phyloP scores from a whole-genome alignment of 805 yeast genomes.

The fission yeast (Schizosaccharomyces pombe) region DNA sequence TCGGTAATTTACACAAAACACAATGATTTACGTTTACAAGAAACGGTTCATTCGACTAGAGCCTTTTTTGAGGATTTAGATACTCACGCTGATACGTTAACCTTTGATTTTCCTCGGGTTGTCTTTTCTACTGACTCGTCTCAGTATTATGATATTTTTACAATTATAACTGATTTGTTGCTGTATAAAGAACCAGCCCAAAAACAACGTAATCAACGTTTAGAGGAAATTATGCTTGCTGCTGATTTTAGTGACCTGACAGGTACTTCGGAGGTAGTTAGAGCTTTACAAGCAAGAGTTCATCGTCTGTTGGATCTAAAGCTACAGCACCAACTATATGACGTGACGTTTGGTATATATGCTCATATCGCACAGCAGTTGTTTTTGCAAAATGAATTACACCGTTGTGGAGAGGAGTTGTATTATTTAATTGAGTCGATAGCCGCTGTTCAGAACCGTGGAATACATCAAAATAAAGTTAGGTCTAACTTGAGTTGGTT shows the following conservation, averaged over 20 bases:
- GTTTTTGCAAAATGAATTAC: conserved; percentile 8
- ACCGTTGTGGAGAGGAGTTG: conserved; percentile 18
- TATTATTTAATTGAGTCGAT: conserved; percentile 25
- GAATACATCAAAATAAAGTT: conserved; percentile 12
- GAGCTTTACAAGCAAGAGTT: conserved; percentile 26
- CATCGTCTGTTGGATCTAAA: conserved; percentile 21
- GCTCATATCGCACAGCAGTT: conserved; percentile 16
- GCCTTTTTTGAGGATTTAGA: conserved; percentile 7
- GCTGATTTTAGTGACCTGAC: conserved; percentile 42
- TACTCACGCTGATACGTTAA: conserved; percentile 21
- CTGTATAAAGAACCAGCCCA: conserved; percentile 53
- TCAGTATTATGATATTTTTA: conserved; percentile 46
- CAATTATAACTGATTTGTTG: conserved; percentile 37
- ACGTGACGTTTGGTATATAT: conserved; percentile 17
- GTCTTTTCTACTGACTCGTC: conserved; percentile 44
- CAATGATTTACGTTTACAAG: conserved; percentile 21
- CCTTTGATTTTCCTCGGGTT: conserved; percentile 47
- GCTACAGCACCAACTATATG: conserved; percentile 25
- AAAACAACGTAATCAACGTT: conserved; percentile 30
- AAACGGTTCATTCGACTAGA: conserved; percentile 5
- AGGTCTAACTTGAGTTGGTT: conserved; percentile 32
- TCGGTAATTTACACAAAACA: conserved; percentile 36
- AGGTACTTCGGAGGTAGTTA: conserved; percentile 26
- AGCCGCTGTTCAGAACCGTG: conserved; percentile 17
- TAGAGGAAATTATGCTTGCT: conserved; percentile 44